A percentile compares a stretch with the other conserved stretches of the same genome.
Conservation (phyloP, 768 basidiomycete genomes). For the Multifurca ochricompacta region DNA sequence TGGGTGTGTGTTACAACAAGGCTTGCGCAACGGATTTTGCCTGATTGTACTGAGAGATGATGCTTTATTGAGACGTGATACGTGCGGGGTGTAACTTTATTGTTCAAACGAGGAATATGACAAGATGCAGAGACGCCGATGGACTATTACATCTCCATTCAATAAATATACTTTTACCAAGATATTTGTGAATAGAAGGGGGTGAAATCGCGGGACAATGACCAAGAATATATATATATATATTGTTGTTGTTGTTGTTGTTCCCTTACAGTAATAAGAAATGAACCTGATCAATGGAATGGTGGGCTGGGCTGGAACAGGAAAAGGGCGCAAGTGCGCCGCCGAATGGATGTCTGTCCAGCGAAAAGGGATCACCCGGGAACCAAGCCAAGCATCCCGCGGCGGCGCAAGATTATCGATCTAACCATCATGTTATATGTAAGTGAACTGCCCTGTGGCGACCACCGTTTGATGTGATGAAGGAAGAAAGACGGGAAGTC, state of each 20-base stretch:
- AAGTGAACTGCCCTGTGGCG: neutral
- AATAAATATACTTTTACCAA: neutral
- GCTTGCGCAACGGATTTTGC: neutral
- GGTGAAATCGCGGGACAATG: neutral
- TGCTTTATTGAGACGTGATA: neutral
- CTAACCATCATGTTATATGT: neutral
- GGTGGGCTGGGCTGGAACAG: neutral
- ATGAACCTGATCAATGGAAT: no score
- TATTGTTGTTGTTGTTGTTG: no score
- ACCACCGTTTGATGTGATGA: neutral
- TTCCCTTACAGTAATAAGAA: no score
- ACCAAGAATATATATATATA: no score
- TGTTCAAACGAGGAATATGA: neutral
- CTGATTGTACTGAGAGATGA: neutral
- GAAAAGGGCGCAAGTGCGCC: neutral
- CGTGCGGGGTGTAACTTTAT: neutral
- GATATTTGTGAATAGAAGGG: neutral
- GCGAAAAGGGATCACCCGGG: no score
- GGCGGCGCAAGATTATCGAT: conserved; percentile 2
- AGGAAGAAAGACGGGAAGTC: no score
- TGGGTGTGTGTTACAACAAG: neutral
- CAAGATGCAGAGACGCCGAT: neutral
- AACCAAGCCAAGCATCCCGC: conserved; percentile 8
- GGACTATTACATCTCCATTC: neutral
- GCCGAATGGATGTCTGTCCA: neutral